phyloP scores from a whole-genome alignment of 768 basidiomycete genomes.

The Tulasnella sp. region DNA sequence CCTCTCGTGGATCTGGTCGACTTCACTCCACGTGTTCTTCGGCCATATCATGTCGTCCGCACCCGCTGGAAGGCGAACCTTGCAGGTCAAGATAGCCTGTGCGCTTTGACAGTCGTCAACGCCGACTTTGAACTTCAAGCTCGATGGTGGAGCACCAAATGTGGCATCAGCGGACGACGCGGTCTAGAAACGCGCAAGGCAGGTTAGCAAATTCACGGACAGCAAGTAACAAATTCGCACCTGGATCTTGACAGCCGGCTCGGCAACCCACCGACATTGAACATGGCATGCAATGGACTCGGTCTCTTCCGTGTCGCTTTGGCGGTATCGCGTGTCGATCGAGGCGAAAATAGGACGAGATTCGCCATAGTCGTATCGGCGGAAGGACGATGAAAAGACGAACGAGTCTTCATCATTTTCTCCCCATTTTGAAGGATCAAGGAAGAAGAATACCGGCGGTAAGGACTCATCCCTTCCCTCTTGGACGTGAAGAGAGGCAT shows the following conservation, averaged over 20 bases:
- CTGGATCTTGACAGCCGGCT: slow-evolving; percentile 48
- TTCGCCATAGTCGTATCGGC: slow-evolving; percentile 77
- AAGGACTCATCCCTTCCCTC: slow-evolving; percentile 42
- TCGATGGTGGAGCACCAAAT: slow-evolving; percentile 59
- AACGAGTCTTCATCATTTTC: slow-evolving; percentile 72
- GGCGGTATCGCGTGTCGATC: slow-evolving; percentile 75
- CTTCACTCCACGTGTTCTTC: slow-evolving; percentile 63
- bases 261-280: slow-evolving; percentile 60
- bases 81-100: slow-evolving; percentile 71
- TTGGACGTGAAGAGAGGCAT: slow-evolving; percentile 73
- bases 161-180: slow-evolving; percentile 48
- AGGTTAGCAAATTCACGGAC: not conserved
- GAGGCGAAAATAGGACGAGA: slow-evolving; percentile 70
- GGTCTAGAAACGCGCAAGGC: slow-evolving; percentile 42
- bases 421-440: slow-evolving; percentile 76
- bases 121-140: slow-evolving; percentile 49
- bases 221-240: slow-evolving; percentile 40
- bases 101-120: slow-evolving; percentile 68
- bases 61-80: slow-evolving; percentile 57
- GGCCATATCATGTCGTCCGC: slow-evolving; percentile 80
- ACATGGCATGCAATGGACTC: slow-evolving; percentile 55
- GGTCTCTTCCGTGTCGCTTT: slow-evolving; percentile 42
- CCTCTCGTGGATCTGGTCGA: slow-evolving; percentile 84
- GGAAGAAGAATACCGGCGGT: slow-evolving; percentile 64
- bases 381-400: slow-evolving; percentile 74